These are phyloP conservation scores for Hanseniaspora sp. DNA, from an alignment of 1,139 yeast species.

Conservation along the genomic window DNA sequence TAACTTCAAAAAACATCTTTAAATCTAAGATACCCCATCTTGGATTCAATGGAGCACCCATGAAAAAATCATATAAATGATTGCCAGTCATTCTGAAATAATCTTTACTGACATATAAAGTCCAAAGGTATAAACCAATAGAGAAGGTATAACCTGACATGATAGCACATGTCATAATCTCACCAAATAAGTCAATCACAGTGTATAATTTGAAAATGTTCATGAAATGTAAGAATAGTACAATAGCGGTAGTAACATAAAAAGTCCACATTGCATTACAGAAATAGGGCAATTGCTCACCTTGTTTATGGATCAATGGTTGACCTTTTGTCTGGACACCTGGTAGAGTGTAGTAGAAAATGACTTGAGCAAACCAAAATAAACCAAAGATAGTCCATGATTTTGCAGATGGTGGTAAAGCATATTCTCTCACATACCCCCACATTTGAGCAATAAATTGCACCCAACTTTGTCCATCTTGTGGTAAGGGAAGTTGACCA, in stretches of 20 bases:
- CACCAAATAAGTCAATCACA: constrained; percentile 72
- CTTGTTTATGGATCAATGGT: constrained; percentile 69
- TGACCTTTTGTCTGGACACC: constrained; percentile 94
- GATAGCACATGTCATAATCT: constrained; percentile 86
- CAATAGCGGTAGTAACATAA: constrained; percentile 53
- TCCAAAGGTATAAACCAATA: constrained; percentile 49
- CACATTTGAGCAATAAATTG: constrained; percentile 42
- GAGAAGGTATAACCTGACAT: constrained; percentile 61
- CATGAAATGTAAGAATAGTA: constrained; percentile 54
- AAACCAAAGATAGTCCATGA: constrained; percentile 63
- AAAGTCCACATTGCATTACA: constrained; percentile 86
- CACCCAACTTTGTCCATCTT: constrained; percentile 42
- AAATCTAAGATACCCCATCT: constrained; percentile 83
- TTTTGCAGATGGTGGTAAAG: constrained; percentile 49
- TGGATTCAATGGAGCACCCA: constrained; percentile 97
- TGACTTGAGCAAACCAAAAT: constrained; percentile 59
- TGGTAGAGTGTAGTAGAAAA: constrained; percentile 77
- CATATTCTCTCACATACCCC: constrained; percentile 39
- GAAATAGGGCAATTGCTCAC: constrained; percentile 74
- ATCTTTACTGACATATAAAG: constrained; percentile 55
- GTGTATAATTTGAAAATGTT: constrained; percentile 64
- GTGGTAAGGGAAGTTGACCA: constrained; percentile 64
- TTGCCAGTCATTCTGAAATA: constrained; percentile 88
- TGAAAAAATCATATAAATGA: constrained; percentile 77
- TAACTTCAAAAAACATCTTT: constrained; percentile 94